These are phyloP conservation scores for Roridomyces roridus DNA, from an alignment of 768 basidiomycete species.

Conservation along the genomic window DNA sequence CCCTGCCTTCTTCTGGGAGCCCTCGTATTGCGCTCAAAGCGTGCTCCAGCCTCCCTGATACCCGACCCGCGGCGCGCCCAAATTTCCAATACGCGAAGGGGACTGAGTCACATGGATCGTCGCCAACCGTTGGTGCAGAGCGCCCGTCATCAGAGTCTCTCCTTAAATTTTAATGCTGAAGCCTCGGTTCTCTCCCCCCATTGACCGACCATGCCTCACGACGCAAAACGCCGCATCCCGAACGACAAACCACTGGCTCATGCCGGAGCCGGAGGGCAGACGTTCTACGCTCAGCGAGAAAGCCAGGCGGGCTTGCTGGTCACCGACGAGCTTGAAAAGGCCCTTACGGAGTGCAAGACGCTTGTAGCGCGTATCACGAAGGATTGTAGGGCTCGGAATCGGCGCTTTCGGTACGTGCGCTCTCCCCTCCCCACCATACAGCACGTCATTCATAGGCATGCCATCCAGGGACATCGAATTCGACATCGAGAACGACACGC, in stretches of 20 bases:
- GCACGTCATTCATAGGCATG: not conserved
- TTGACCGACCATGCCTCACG: too few species aligned
- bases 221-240: not conserved
- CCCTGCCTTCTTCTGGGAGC: too few species aligned
- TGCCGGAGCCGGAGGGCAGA: not conserved
- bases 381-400: conserved; percentile 52
- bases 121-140: too few species aligned
- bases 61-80: too few species aligned
- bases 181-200: too few species aligned
- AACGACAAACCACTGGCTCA: not conserved
- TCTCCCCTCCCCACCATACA: too few species aligned
- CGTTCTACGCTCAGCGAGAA: conserved; percentile 37
- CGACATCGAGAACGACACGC: conserved; percentile 59
- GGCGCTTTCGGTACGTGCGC: conserved; percentile 57
- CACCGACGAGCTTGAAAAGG: conserved; percentile 55
- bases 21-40: too few species aligned
- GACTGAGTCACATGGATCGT: too few species aligned
- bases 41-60: too few species aligned
- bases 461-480: conserved; percentile 57
- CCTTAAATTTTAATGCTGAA: too few species aligned
- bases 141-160: too few species aligned
- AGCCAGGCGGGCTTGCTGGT: conserved; percentile 50
- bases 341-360: conserved; percentile 50
- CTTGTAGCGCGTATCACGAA: conserved; percentile 53
- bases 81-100: too few species aligned